A percentile compares a stretch with the other conserved stretches of the same genome.
phyloP scores from a whole-genome alignment of 495 filamentous ascomycete species.

The Aspergillus sparsus region DNA sequence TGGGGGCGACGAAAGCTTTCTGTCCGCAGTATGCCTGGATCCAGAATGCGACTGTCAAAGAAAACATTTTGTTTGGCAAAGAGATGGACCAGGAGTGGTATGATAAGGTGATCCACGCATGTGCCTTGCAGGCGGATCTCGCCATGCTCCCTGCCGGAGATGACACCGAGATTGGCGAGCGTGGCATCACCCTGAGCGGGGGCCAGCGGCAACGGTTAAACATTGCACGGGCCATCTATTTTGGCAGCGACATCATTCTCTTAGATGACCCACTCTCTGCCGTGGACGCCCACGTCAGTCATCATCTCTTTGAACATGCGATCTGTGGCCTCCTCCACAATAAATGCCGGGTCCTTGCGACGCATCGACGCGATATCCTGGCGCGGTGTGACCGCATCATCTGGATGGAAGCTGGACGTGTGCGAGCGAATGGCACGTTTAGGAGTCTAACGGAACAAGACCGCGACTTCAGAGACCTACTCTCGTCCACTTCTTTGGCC shows the following conservation, averaged over 20 bases:
- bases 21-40: slow-evolving; percentile 91
- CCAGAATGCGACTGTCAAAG: slow-evolving; percentile 93
- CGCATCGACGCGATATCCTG: slow-evolving; percentile 69
- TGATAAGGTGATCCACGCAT: slow-evolving; percentile 89
- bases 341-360: slow-evolving; percentile 91
- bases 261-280: slow-evolving; percentile 92
- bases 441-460: slow-evolving; percentile 70
- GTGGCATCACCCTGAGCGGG: slow-evolving; percentile 93
- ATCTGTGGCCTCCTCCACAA: slow-evolving; percentile 81
- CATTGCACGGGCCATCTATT: slow-evolving; percentile 91
- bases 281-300: slow-evolving; percentile 94
- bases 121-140: slow-evolving; percentile 88
- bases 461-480: too few relatives aligned
- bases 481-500: too few relatives aligned
- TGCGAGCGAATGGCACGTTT: slow-evolving; percentile 85
- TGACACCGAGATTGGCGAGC: slow-evolving; percentile 91
- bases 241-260: slow-evolving; percentile 91
- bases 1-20: slow-evolving; percentile 81
- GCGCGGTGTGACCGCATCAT: slow-evolving; percentile 24
- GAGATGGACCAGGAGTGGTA: slow-evolving; percentile 92
- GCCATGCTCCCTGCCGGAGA: slow-evolving; percentile 89
- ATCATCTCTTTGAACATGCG: slow-evolving; percentile 90
- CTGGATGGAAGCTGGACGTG: slow-evolving; percentile 78
- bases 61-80: slow-evolving; percentile 96
- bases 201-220: slow-evolving; percentile 94